A percentile compares a stretch with the other conserved stretches of the same genome.
Evolutionary conservation across 2,329 filamentous ascomycete species (phyloP).

Genomic region (Pseudogymnoascus sp.): DNA sequence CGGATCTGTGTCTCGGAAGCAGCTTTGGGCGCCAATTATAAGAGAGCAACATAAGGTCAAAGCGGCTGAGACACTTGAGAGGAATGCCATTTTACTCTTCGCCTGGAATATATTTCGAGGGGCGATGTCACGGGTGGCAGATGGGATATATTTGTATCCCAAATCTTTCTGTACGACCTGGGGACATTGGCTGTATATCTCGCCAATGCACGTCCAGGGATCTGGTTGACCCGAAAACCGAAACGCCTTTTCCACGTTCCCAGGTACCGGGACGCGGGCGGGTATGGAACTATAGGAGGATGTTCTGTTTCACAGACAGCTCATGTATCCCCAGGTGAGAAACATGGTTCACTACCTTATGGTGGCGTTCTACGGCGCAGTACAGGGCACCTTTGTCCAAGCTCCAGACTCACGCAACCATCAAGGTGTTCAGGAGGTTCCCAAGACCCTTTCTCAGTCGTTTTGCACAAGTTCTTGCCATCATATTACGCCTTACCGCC

Average conservation of each 20-base stretch:
- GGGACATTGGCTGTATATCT: neutral
- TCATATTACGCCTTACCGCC: neutral
- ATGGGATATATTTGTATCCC: neutral
- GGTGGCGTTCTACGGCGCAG: neutral
- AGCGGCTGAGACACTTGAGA: neutral
- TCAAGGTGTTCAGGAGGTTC: neutral
- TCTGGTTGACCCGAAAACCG: neutral
- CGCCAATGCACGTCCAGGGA: conserved; percentile 6
- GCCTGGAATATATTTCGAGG: neutral
- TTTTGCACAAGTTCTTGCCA: neutral
- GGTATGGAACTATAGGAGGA: neutral
- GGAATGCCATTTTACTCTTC: neutral
- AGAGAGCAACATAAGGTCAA: neutral
- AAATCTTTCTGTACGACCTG: neutral
- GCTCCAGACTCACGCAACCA: neutral
- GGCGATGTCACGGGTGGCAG: neutral
- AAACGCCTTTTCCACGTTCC: conserved; percentile 1
- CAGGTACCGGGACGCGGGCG: neutral
- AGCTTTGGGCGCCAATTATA: neutral
- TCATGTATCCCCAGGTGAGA: neutral
- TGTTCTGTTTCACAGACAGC: neutral
- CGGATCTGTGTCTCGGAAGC: neutral
- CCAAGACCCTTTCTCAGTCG: neutral
- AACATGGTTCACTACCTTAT: neutral
- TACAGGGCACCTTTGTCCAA: neutral